phyloP scores from a whole-genome alignment of 371 early-diverging fungal genomes.

The Nematocida minor region DNA sequence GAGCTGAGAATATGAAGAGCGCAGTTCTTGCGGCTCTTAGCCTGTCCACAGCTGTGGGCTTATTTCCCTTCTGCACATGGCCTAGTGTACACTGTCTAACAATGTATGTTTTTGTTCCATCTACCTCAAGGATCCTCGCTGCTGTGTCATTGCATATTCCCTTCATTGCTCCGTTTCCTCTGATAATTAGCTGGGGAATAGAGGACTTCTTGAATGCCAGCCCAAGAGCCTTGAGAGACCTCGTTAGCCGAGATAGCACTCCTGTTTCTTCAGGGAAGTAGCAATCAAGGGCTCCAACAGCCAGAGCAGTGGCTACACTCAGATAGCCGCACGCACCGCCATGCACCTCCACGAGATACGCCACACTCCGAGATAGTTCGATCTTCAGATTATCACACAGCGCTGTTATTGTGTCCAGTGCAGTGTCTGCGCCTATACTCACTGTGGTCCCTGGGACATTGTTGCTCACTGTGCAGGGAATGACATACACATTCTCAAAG shows the following conservation, averaged over 20 bases:
- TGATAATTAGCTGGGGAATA: constrained; percentile 32
- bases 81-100: constrained; percentile 83
- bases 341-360: constrained; percentile 92
- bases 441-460: constrained; percentile 94
- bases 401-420: constrained; percentile 84
- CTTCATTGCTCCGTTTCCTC: constrained; percentile 68
- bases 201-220: constrained; percentile 39
- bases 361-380: constrained; percentile 78
- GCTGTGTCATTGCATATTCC: constrained; percentile 72
- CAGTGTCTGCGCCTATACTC: constrained; percentile 89
- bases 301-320: constrained; percentile 79
- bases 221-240: constrained; percentile 53
- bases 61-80: constrained; percentile 88
- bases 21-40: constrained; percentile 70
- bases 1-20: constrained; percentile 3
- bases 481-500: constrained; percentile 66
- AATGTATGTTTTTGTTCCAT: constrained; percentile 80
- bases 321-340: constrained; percentile 90
- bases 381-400: constrained; percentile 84
- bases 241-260: constrained; percentile 51
- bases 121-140: constrained; percentile 77
- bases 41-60: constrained; percentile 87
- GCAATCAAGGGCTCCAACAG: constrained; percentile 77
- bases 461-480: constrained; percentile 91
- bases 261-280: constrained; percentile 73